These are phyloP conservation scores for Suillus tomentosus DNA, from an alignment of 768 basidiomycete genomes.

Conservation along the genomic window DNA sequence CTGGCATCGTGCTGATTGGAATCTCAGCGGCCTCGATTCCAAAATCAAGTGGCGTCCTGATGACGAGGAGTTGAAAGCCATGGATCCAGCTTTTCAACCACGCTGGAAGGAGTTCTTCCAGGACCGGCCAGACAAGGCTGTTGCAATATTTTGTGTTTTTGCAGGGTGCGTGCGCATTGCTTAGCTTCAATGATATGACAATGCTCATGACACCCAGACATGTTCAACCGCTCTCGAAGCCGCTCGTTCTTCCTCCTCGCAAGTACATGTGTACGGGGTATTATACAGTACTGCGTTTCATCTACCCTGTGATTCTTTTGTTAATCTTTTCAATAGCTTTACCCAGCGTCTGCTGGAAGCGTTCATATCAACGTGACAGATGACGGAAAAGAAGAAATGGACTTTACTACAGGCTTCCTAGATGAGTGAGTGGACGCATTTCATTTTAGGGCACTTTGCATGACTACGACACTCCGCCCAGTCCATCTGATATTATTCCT, in stretches of 20 bases:
- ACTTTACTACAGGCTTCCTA: too few relatives aligned
- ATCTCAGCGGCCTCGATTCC: slow-evolving; percentile 49
- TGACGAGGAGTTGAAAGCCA: slow-evolving; percentile 45
- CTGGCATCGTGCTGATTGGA: neutral
- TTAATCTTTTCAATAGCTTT: too few relatives aligned
- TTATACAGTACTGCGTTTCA: too few relatives aligned
- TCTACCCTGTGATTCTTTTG: too few relatives aligned
- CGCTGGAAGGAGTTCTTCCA: slow-evolving; percentile 55
- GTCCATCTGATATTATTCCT: slow-evolving; percentile 28
- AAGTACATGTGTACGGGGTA: too few relatives aligned
- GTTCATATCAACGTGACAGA: too few relatives aligned
- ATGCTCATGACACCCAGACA: neutral
- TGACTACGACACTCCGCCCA: slow-evolving; percentile 4
- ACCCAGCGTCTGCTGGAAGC: too few relatives aligned
- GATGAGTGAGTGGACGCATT: too few relatives aligned
- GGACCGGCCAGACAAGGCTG: slow-evolving; percentile 56
- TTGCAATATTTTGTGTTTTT: slow-evolving; percentile 44
- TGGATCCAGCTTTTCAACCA: slow-evolving; percentile 48
- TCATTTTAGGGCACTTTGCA: neutral
- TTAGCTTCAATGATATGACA: neutral
- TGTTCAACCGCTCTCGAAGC: neutral
- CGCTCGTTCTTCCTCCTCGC: slow-evolving; percentile 11
- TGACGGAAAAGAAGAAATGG: too few relatives aligned
- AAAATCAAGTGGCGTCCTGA: slow-evolving; percentile 60
- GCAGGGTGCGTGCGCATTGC: slow-evolving; percentile 37